Evolutionary conservation across 2,329 filamentous ascomycete genomes (phyloP).

Genomic region (Endocalyx cinctus): DNA sequence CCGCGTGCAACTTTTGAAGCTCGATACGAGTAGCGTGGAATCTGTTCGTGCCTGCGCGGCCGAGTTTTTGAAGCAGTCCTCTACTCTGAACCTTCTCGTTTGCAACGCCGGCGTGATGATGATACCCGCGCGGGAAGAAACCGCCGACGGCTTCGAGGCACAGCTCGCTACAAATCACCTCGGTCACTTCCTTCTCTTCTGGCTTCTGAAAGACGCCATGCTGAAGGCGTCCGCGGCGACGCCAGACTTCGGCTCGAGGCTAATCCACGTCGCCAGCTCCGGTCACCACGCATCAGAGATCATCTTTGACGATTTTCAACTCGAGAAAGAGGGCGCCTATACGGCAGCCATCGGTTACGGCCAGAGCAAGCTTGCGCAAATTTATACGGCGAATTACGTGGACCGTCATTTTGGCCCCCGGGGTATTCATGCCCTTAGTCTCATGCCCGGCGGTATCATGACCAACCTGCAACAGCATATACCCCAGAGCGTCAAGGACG

Average conservation of each 20-base stretch:
- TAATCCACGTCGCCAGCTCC: slow-evolving; percentile 37
- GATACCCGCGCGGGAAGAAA: slow-evolving; percentile 8
- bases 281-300: slow-evolving; percentile 29
- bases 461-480: slow-evolving; percentile 24
- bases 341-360: not conserved
- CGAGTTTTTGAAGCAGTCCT: slow-evolving; percentile 8
- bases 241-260: slow-evolving; percentile 33
- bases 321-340: not conserved
- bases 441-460: slow-evolving; percentile 11
- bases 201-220: not conserved
- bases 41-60: slow-evolving; percentile 8
- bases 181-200: not conserved
- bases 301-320: not conserved
- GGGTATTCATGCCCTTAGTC: not conserved
- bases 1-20: not conserved
- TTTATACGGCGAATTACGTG: not conserved
- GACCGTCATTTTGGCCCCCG: slow-evolving; percentile 1
- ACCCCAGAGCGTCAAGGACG: slow-evolving; percentile 8
- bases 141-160: slow-evolving; percentile 8
- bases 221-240: slow-evolving; percentile 16
- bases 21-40: slow-evolving; percentile 7
- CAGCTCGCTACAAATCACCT: slow-evolving; percentile 9
- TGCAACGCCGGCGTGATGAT: slow-evolving; percentile 11
- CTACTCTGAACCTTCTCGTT: slow-evolving; percentile 28
- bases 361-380: not conserved